Base-by-base conservation (phyloP, 2,329 filamentous ascomycete species). In the Apiospora phragmitis region DNA sequence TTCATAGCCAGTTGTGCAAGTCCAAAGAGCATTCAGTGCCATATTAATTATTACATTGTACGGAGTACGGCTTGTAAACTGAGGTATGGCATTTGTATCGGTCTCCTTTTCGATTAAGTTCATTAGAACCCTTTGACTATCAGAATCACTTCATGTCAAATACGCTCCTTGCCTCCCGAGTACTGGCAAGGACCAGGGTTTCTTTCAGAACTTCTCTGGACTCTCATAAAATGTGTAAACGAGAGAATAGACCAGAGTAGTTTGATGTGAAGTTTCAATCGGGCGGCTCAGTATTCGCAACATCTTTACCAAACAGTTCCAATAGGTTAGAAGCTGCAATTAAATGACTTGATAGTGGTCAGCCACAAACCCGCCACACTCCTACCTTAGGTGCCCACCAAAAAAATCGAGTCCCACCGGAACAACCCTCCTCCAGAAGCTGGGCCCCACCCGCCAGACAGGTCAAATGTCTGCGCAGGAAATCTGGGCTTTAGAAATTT, bases 401-500 rank as follows among this genome's bases (percentile, higher is more conserved):
- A 18, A 8, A 42, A n/a, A n/a, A 47, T n/a, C 24, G 5, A 35
- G 16, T 38, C 21, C 55, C 32, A 3, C 55, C 55, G 55, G 55
- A 62, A 38, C 55, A 62, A 38, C 18, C 3, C 11, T 62, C 32
- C 9, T 38, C 55, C 55, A 12, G 18, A 1, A 1, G 4, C 18
- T n/a, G 29, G 18, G 18, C 8, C 55, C 55, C 55, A n/a, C 55
- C 32, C 18, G 16, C 55, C 55, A 62, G 55, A 38, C 32, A 38
- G 55, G 21, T 29, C 38, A 67, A 43, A 67, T 67, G 38, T 67
- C 26, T 67, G 38, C 65, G 41, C 38, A 43, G n/a, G n/a, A 43
- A 43, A 26, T 29, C 65, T 67, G 65, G 21, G 18, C 42, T 67
- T 70, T 73, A 67, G 62, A n/a, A 3, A 38, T 41, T 69, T 26